phyloP scores from a whole-genome alignment of 805 yeast species.

The Candida corydali region DNA sequence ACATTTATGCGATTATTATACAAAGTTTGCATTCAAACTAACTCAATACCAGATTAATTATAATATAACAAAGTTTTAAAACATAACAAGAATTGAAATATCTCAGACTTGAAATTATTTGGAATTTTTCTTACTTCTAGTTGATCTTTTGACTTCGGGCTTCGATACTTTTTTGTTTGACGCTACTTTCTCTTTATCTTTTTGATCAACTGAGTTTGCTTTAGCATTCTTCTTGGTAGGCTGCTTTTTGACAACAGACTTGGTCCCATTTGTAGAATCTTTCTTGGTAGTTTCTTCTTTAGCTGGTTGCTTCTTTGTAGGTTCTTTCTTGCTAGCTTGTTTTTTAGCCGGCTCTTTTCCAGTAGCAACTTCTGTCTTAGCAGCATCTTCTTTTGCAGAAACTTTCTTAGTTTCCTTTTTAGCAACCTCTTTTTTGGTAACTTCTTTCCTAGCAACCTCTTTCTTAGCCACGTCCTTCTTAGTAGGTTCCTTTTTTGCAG shows the following conservation, averaged over 20 bases:
- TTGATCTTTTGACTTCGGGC: not conserved
- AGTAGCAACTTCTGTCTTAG: not conserved
- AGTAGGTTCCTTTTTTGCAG: not conserved
- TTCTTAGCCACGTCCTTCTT: conserved; percentile 1
- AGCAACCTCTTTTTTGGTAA: not conserved
- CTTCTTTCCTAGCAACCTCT: not conserved
- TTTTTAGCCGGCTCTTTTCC: not conserved
- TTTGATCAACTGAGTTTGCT: too few species aligned
- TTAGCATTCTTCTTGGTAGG: not conserved
- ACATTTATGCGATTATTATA: too few species aligned
- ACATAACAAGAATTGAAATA: too few species aligned
- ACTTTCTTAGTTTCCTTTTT: not conserved
- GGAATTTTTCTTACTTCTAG: conserved; percentile 1
- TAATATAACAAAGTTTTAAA: too few species aligned
- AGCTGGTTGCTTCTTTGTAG: not conserved
- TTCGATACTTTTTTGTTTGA: not conserved
- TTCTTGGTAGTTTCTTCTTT: too few species aligned
- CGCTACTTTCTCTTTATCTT: not conserved
- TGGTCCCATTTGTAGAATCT: too few species aligned
- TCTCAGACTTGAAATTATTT: conserved; percentile 1
- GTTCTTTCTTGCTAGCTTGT: not conserved
- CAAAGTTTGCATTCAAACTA: too few species aligned
- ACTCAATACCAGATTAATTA: too few species aligned
- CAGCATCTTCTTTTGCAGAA: not conserved
- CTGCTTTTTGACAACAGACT: too few species aligned